These are phyloP conservation scores for Angomonas ambiguus DNA, from an alignment of 208 protist species.

Conservation along the genomic window DNA sequence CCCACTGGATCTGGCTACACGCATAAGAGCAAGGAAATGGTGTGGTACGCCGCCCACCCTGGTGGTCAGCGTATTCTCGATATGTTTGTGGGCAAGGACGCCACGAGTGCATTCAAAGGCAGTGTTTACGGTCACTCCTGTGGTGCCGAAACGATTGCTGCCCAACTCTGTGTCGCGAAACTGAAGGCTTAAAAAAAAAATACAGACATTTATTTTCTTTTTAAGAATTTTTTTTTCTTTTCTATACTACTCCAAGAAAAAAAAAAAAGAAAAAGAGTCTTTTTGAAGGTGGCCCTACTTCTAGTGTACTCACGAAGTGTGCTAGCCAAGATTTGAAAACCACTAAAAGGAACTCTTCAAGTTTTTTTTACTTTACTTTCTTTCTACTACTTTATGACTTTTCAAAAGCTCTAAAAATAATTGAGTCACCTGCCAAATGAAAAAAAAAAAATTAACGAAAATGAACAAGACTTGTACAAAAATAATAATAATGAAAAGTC, in stretches of 20 bases:
- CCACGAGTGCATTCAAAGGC: conserved; percentile 62
- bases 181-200: conserved; percentile 21
- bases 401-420: too few relatives aligned
- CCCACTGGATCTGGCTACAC: conserved; percentile 59
- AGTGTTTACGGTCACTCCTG: conserved; percentile 67
- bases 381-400: too few relatives aligned
- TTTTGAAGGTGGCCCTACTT: too few relatives aligned
- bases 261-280: conserved; percentile 10
- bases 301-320: too few relatives aligned
- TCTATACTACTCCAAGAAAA: not conserved
- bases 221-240: conserved; percentile 2
- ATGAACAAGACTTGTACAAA: too few relatives aligned
- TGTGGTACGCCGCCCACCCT: conserved; percentile 71
- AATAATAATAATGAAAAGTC: too few relatives aligned
- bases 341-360: too few relatives aligned
- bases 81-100: conserved; percentile 73
- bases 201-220: not conserved
- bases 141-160: conserved; percentile 56
- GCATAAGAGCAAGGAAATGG: conserved; percentile 52
- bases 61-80: conserved; percentile 73
- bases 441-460: too few relatives aligned
- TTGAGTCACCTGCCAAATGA: too few relatives aligned
- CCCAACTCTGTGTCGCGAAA: conserved; percentile 58
- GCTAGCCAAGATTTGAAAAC: too few relatives aligned
- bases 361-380: too few relatives aligned